Evolutionary conservation across 108 stramenopile species (phyloP), one percentile per base, ranked within the genome.

Genomic region (Skeletonema costatum): DNA sequence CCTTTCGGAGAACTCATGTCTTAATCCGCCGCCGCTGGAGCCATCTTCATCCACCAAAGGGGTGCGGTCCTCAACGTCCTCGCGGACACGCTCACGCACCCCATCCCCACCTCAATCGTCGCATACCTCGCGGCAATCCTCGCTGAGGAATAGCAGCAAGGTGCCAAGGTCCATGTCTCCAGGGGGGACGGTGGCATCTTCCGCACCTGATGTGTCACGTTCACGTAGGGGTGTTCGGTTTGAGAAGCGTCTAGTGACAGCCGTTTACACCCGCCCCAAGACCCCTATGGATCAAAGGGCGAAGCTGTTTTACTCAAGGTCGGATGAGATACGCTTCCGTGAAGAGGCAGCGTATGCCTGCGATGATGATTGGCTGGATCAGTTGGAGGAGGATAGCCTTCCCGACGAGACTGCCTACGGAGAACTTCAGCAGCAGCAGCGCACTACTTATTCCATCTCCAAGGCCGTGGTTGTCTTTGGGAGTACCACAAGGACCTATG

Each of bases 291-390:
- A 77, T 29, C 76, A 82, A 60, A 77, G 76, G n/a, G 39, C 76
- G 5, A 13, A 32, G 13, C 62, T 82, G 31, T 82, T 77, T 44
- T 82, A 82, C 75, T 82, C 81, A 2, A 65, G 64, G 64, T 62
- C 76, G 38, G 81, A 82, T 32, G 81, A 82, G 63, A 33, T 38
- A 46, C 76, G 81, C 48, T 82, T 82, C 39, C 81, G 81, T 4
- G 39, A 58, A 32, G 81, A 82, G 50, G 76, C 76, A 25, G 53
- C 53, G 4, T 56, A 56, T 11, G 81, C 76, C 44, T 31, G 56
- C 10, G 80, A 64, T 8, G 60, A 32, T 5, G 29, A 77, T 39
- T 30, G 59, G 48, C 63, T 25, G 21, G 42, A 71, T 25, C 30
- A 33, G 25, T 21, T 60, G 38, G 56, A 59, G 65, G 39, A 66